Base-by-base conservation (phyloP, 352 stramenopile species). In the Globisporangium paroecandrum region DNA sequence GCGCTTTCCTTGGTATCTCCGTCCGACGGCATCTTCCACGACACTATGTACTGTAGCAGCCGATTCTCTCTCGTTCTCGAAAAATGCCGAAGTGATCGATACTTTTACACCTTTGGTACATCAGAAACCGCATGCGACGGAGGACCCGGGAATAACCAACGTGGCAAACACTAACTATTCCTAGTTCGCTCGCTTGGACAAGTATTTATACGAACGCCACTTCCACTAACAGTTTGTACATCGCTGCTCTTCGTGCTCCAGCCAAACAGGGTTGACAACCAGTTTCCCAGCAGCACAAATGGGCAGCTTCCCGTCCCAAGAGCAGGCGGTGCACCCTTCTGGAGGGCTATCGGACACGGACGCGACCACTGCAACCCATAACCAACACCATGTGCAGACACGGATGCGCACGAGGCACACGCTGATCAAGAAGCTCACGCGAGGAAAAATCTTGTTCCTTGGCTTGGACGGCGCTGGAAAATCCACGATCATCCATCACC, bases 391-490 rank as follows among this genome's bases (percentile, higher is more conserved):
- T 20, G 29, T n/a, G n/a, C 43, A 36, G n/a, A 24, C 34, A 3
- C 49, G 62, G n/a, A 74, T 69, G 71, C 64, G 69, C 29, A 67
- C 68, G 24, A 77, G 71, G n/a, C 69, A 82, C 22, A 47, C 65
- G 4, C n/a, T 74, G 1, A 25, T 72, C 8, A 85, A 78, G 64
- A 81, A 83, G 41, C 69, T 77, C 55, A 67, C 71, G 18, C 81
- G 77, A 1, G 82, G 80, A 10, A 76, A 71, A 8, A 4, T 90
- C 12, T 27, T 90, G 3, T 51, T 89, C 20, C 66, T 90, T n/a
- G 82, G 82, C 13, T 66, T 90, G 3, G 78, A 90, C 49, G 73
- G 77, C 27, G 78, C 79, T 2, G 82, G 82, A n/a, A 90, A 90
- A 56, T 83, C 80, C 38, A 89, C 82, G 9, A 69, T 90, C 7